phyloP scores from a whole-genome alignment of 108 stramenopile species.

The Discostella pseudostelligera region DNA sequence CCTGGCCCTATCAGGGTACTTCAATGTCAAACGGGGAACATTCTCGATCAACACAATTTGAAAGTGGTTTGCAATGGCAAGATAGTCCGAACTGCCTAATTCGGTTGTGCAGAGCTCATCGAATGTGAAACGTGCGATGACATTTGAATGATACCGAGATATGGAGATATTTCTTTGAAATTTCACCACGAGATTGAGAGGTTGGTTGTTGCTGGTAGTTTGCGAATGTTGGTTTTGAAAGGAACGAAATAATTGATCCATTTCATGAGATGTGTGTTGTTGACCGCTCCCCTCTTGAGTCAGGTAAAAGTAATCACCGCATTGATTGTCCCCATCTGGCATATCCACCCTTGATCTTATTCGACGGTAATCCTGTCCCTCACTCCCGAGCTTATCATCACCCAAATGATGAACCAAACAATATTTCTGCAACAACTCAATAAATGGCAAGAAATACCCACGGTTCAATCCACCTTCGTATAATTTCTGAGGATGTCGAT shows the following conservation, averaged over 20 bases:
- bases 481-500: slow-evolving; percentile 88
- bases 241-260: slow-evolving; percentile 33
- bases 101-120: slow-evolving; percentile 89
- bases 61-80: slow-evolving; percentile 86
- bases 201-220: slow-evolving; percentile 26
- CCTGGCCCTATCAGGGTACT: slow-evolving; percentile 75
- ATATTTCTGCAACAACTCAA: slow-evolving; percentile 76
- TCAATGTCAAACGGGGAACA: slow-evolving; percentile 78
- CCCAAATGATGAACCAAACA: slow-evolving; percentile 75
- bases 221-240: slow-evolving; percentile 3
- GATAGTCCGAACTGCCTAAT: slow-evolving; percentile 90
- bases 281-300: slow-evolving; percentile 7
- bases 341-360: slow-evolving; percentile 30
- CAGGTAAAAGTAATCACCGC: slow-evolving; percentile 34
- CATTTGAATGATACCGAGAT: slow-evolving; percentile 29
- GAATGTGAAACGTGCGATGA: slow-evolving; percentile 77
- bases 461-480: slow-evolving; percentile 96
- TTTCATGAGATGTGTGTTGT: background rate
- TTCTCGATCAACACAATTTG: slow-evolving; percentile 74
- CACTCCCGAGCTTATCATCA: slow-evolving; percentile 31
- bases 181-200: slow-evolving; percentile 30
- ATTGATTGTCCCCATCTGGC: slow-evolving; percentile 1
- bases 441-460: slow-evolving; percentile 93
- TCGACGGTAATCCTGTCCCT: slow-evolving; percentile 27
- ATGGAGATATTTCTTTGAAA: slow-evolving; percentile 55